Evolutionary conservation across 176 grass and related monocot species (phyloP).

Genomic region (Sorghum bicolor): DNA sequence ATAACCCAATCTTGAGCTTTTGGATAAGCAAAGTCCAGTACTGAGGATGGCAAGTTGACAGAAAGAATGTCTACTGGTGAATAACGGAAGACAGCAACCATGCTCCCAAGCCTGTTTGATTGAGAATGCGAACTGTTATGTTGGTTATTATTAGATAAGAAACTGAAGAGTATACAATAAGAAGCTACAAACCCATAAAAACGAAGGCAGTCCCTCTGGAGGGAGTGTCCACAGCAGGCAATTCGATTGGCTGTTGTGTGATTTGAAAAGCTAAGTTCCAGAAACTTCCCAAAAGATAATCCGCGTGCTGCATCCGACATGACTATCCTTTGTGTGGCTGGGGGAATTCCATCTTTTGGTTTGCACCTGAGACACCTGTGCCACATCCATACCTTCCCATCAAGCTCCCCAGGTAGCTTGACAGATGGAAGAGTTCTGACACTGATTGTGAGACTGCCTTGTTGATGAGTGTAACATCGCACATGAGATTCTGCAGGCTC

Average conservation of each 20-base stretch:
- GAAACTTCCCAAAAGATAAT: constrained; percentile 97
- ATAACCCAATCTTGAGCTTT: constrained; percentile 64
- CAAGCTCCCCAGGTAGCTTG: constrained; percentile 73
- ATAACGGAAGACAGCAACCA: constrained; percentile 95
- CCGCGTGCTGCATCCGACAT: constrained; percentile 96
- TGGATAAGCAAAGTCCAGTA: constrained; percentile 69
- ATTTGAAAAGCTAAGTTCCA: constrained; percentile 98
- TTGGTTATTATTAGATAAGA: constrained; percentile 7
- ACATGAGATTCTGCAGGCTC: constrained; percentile 87
- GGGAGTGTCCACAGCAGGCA: constrained; percentile 89
- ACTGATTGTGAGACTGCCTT: constrained; percentile 83
- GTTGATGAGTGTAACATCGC: constrained; percentile 92
- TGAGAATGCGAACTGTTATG: constrained; percentile 24
- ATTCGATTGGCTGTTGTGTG: constrained; percentile 89
- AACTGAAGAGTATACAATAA: constrained; percentile 6
- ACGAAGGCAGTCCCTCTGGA: constrained; percentile 95
- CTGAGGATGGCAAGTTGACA: constrained; percentile 73
- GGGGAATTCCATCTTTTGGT: constrained; percentile 70
- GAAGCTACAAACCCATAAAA: constrained; percentile 80
- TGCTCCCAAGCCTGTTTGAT: constrained; percentile 72
- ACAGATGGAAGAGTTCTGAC: constrained; percentile 56
- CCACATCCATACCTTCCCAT: constrained; percentile 99
- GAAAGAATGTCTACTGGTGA: constrained; percentile 92
- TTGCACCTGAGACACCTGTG: constrained; percentile 87
- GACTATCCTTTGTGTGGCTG: constrained; percentile 59